A percentile compares a stretch with the other conserved stretches of the same genome.
phyloP scores from a whole-genome alignment of 805 yeast genomes.

The Cyberlindnera veronae region DNA sequence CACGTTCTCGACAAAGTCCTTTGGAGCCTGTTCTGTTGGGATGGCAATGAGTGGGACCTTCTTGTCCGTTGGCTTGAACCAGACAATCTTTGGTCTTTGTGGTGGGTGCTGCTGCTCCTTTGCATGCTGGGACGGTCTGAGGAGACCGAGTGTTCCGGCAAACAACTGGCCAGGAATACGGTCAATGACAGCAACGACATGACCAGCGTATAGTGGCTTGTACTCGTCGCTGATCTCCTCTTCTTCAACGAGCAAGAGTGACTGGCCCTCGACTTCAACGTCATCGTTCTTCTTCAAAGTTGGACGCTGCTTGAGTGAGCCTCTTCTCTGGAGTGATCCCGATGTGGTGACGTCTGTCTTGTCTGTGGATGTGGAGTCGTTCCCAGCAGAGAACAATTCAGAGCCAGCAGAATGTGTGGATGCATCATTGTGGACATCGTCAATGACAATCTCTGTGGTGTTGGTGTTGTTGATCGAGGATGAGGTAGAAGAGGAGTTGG shows the following conservation, averaged over 20 bases:
- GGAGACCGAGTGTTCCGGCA: constrained; percentile 88
- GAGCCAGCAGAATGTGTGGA: constrained; percentile 42
- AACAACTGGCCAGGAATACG: constrained; percentile 96
- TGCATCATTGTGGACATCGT: constrained; percentile 80
- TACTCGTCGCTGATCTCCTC: constrained; percentile 91
- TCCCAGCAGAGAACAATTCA: constrained; percentile 4
- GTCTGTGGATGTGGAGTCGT: constrained; percentile 5
- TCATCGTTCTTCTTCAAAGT: constrained; percentile 97
- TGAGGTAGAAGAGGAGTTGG: too few species aligned
- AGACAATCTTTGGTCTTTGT: constrained; percentile 84
- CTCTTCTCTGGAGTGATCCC: constrained; percentile 64
- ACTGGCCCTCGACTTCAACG: constrained; percentile 98
- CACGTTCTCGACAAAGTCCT: constrained; percentile 90
- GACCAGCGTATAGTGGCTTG: constrained; percentile 96
- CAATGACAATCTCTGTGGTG: too few species aligned
- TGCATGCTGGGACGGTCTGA: constrained; percentile 88
- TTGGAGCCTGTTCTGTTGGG: constrained; percentile 97
- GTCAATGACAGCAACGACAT: constrained; percentile 96
- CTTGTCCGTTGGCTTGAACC: constrained; percentile 99
- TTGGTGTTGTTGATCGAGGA: too few species aligned
- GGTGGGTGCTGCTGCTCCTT: constrained; percentile 30
- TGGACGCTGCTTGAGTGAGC: constrained; percentile 91
- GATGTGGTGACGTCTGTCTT: constrained; percentile 29
- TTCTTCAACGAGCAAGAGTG: constrained; percentile 85
- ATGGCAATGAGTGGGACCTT: constrained; percentile 97